These are phyloP conservation scores for Exsudoporus frostii DNA, from an alignment of 768 basidiomycete species.

Conservation along the genomic window DNA sequence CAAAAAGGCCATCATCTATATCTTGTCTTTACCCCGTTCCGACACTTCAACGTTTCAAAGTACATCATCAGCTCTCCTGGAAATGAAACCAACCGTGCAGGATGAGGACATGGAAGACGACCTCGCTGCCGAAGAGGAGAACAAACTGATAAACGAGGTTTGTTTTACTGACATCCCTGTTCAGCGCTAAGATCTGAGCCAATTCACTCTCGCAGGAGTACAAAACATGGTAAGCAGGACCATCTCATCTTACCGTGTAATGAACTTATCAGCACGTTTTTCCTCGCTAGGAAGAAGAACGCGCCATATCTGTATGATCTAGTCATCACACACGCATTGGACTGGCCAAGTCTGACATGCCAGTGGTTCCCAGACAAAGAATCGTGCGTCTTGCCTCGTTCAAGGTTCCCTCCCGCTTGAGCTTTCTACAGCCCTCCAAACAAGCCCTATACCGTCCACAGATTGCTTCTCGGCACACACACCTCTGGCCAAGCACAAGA, in stretches of 20 bases:
- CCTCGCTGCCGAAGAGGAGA: conserved; percentile 80
- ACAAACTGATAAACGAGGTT: conserved; percentile 86
- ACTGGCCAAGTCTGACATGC: conserved; percentile 97
- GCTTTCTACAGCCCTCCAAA: conserved; percentile 63
- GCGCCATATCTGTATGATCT: conserved; percentile 97
- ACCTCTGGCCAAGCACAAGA: conserved; percentile 94
- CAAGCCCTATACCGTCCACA: conserved; percentile 93
- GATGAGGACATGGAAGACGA: conserved; percentile 76
- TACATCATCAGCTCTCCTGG: neutral
- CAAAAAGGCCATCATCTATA: neutral
- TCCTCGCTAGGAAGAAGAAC: conserved; percentile 79
- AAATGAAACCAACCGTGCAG: conserved; percentile 47
- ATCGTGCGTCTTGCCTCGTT: conserved; percentile 52
- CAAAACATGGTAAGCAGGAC: conserved; percentile 67
- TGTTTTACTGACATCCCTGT: conserved; percentile 16
- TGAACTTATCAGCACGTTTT: neutral
- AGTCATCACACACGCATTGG: conserved; percentile 94
- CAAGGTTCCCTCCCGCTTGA: neutral
- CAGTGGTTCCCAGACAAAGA: conserved; percentile 99
- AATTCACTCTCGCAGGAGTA: conserved; percentile 55
- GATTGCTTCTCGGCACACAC: conserved; percentile 94
- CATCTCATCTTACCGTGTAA: neutral
- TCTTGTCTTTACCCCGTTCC: neutral
- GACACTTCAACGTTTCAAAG: neutral
- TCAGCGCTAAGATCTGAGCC: conserved; percentile 7